A percentile compares a stretch with the other conserved stretches of the same genome.
These are phyloP conservation scores for Sporobolus alterniflorus DNA, from an alignment of 202 grass and related monocot genomes.

Conservation along the genomic window DNA sequence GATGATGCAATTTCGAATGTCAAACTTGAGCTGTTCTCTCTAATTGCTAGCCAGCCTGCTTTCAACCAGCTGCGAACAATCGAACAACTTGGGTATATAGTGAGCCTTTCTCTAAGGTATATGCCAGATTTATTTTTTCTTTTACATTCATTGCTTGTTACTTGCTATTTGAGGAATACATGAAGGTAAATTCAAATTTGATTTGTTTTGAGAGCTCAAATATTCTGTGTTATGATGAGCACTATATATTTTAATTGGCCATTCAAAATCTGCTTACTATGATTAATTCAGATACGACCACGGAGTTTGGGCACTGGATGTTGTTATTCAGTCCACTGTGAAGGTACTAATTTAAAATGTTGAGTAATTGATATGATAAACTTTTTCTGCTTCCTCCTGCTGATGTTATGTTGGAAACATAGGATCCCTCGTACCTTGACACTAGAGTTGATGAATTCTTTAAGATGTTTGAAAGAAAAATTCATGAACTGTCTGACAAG, in stretches of 20 bases:
- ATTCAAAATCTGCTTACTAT: constrained; percentile 24
- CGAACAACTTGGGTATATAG: constrained; percentile 98
- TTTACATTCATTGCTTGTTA: constrained; percentile 17
- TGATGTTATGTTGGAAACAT: constrained; percentile 36
- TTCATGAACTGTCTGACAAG: constrained; percentile 77
- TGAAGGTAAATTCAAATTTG: not conserved
- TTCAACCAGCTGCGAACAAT: constrained; percentile 90
- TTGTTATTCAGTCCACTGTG: constrained; percentile 82
- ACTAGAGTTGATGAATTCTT: constrained; percentile 86
- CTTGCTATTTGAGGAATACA: constrained; percentile 23
- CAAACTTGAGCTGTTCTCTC: constrained; percentile 79
- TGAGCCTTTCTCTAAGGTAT: constrained; percentile 70
- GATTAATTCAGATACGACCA: constrained; percentile 55
- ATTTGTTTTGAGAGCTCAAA: not conserved
- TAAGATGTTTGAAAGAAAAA: constrained; percentile 77
- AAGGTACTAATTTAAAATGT: constrained; percentile 57
- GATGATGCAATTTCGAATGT: constrained; percentile 76
- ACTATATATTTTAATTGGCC: not conserved
- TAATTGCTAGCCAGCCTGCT: constrained; percentile 81
- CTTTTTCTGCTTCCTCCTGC: not conserved
- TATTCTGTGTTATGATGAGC: not conserved
- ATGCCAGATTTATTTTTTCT: not conserved
- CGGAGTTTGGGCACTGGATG: constrained; percentile 68
- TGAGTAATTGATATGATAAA: not conserved
- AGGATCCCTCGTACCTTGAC: constrained; percentile 86